Evolutionary conservation across 495 filamentous ascomycete genomes (phyloP).

Genomic region (Penicillium samsonianum): DNA sequence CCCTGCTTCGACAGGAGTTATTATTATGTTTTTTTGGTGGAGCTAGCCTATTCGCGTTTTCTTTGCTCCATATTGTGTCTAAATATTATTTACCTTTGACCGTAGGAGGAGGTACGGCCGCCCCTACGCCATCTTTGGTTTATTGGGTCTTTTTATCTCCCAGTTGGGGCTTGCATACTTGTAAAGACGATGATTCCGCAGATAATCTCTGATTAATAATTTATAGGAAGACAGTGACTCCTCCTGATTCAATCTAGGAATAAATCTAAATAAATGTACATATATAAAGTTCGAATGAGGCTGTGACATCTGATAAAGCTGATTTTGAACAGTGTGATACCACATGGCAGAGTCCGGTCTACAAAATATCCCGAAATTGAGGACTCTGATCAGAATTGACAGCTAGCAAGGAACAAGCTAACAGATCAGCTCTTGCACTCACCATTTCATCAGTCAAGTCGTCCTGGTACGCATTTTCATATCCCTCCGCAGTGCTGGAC

Average conservation of each 20-base stretch:
- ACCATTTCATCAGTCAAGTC: constrained; percentile 42
- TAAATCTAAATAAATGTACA: not conserved
- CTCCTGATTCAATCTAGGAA: not conserved
- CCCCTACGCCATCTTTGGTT: not conserved
- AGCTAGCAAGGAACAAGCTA: not conserved
- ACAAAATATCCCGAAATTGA: constrained; percentile 44
- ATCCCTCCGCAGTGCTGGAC: constrained; percentile 30
- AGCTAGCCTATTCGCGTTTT: not conserved
- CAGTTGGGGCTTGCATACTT: not conserved
- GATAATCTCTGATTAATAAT: not conserved
- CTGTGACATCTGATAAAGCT: not conserved
- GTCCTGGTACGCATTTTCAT: constrained; percentile 47
- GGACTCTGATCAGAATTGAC: constrained; percentile 33
- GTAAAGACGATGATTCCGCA: not conserved
- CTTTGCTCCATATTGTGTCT: not conserved
- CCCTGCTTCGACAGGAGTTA: not conserved
- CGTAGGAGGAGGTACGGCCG: not conserved
- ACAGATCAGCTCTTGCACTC: not conserved
- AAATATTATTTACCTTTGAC: not conserved
- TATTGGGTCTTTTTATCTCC: not conserved
- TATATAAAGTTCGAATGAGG: not conserved
- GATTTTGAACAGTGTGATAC: not conserved
- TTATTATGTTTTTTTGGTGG: not conserved
- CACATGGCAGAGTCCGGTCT: not conserved
- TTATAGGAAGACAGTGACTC: not conserved